These are phyloP conservation scores for Extremus antarcticus DNA, from an alignment of 495 filamentous ascomycete species.

Conservation along the genomic window DNA sequence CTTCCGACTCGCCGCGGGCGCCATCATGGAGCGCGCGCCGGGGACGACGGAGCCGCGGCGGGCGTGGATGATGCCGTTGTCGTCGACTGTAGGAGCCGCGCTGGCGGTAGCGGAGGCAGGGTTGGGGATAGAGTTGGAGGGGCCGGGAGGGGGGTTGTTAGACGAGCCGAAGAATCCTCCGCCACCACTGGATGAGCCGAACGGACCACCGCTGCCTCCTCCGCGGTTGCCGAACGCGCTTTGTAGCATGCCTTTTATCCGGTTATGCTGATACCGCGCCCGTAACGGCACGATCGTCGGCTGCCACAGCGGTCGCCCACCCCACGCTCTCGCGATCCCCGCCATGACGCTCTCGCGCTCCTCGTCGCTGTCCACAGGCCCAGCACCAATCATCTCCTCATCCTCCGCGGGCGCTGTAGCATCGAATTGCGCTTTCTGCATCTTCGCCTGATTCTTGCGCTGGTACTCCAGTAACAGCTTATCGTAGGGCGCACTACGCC, in stretches of 20 bases:
- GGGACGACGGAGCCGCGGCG: conserved; percentile 8
- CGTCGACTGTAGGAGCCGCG: conserved; percentile 4
- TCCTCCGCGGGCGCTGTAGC: conserved; percentile 92
- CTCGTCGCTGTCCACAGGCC: conserved; percentile 81
- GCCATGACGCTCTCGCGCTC: conserved; percentile 82
- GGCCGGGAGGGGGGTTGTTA: background rate
- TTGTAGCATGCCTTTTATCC: conserved; percentile 80
- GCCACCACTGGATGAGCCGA: background rate
- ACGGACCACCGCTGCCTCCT: background rate
- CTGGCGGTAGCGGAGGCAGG: background rate
- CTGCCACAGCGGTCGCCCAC: conserved; percentile 57
- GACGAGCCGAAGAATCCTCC: conserved; percentile 9
- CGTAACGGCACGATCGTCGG: conserved; percentile 54
- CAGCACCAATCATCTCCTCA: conserved; percentile 62
- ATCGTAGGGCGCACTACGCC: conserved; percentile 85
- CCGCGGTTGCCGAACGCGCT: conserved; percentile 43
- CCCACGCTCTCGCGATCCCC: conserved; percentile 62
- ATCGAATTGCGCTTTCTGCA: conserved; percentile 90
- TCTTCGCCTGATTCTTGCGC: conserved; percentile 97
- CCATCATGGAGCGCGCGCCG: conserved; percentile 18
- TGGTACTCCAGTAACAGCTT: conserved; percentile 89
- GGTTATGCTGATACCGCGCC: conserved; percentile 66
- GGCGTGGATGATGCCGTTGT: conserved; percentile 6
- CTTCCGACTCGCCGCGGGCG: conserved; percentile 9
- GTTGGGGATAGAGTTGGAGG: background rate